Percentiles rank a stretch among this genome's conserved stretches.
Conservation (phyloP, 106 monocot genomes). For the Chionographis japonica region DNA sequence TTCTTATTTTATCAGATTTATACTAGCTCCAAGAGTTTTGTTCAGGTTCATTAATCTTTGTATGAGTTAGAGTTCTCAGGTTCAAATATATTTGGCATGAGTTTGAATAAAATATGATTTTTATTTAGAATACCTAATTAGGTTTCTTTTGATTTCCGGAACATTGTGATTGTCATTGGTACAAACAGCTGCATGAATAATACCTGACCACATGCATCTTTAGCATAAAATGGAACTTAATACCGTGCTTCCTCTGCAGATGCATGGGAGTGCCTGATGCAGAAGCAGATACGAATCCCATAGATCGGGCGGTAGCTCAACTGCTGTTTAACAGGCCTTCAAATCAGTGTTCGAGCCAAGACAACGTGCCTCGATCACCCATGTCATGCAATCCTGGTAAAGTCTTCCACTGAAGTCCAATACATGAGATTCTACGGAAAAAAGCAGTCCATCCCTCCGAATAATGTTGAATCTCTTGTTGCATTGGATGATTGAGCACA, state of each 20-base stretch:
- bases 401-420: not conserved
- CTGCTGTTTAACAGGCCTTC: slow-evolving; percentile 62
- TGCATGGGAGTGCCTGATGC: slow-evolving; percentile 19
- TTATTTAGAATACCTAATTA: no score
- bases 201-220: no score
- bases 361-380: slow-evolving; percentile 33
- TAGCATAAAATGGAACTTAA: no score
- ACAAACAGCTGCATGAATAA: no score
- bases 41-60: no score
- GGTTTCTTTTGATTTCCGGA: no score
- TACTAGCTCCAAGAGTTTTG: no score
- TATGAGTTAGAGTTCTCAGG: no score
- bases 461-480: not conserved
- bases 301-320: slow-evolving; percentile 72
- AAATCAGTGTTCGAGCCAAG: slow-evolving; percentile 14
- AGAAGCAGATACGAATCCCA: slow-evolving; percentile 78
- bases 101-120: no score
- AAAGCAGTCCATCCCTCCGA: not conserved
- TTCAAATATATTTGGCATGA: no score
- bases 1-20: no score
- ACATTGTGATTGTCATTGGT: no score
- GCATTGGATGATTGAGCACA: not conserved
- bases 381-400: slow-evolving; percentile 21
- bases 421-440: not conserved
- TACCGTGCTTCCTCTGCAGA: slow-evolving; percentile 21